A percentile compares a stretch with the other conserved stretches of the same genome.
These are phyloP conservation scores for Pyrrhoderma lamaoense DNA, from an alignment of 1,284 basidiomycete genomes.

Conservation along the genomic window DNA sequence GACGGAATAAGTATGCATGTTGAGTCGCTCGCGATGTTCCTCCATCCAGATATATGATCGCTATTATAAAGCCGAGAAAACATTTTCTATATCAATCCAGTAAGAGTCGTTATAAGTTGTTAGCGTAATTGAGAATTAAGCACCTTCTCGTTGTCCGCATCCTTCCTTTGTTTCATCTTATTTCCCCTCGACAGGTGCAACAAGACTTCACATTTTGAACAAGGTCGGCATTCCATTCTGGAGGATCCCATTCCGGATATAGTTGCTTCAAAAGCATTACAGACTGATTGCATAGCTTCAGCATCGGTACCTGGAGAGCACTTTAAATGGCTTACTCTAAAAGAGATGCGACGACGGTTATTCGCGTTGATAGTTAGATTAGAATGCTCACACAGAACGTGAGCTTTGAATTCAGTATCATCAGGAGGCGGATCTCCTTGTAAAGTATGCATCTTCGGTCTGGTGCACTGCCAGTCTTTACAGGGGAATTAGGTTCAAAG, in stretches of 20 bases:
- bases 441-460: constrained; percentile 65
- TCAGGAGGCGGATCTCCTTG: constrained; percentile 60
- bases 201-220: constrained; percentile 50
- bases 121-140: constrained; percentile 14
- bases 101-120: constrained; percentile 12
- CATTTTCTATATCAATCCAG: constrained; percentile 4
- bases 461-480: constrained; percentile 62
- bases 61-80: constrained; percentile 10
- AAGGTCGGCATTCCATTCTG: constrained; percentile 45
- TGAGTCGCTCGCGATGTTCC: not conserved
- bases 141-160: constrained; percentile 72
- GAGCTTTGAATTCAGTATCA: constrained; percentile 37
- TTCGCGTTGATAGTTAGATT: constrained; percentile 45
- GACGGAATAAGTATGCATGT: constrained; percentile 53
- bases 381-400: constrained; percentile 68
- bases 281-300: constrained; percentile 35
- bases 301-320: not conserved
- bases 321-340: constrained; percentile 33
- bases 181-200: constrained; percentile 51
- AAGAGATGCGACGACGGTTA: constrained; percentile 53
- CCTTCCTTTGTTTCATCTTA: constrained; percentile 48
- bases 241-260: constrained; percentile 59
- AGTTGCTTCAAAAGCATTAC: constrained; percentile 44
- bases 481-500: not conserved
- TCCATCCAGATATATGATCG: constrained; percentile 9